Evolutionary conservation across 169 alveolate genomes (phyloP).

Genomic region (Babesia bigemina): DNA sequence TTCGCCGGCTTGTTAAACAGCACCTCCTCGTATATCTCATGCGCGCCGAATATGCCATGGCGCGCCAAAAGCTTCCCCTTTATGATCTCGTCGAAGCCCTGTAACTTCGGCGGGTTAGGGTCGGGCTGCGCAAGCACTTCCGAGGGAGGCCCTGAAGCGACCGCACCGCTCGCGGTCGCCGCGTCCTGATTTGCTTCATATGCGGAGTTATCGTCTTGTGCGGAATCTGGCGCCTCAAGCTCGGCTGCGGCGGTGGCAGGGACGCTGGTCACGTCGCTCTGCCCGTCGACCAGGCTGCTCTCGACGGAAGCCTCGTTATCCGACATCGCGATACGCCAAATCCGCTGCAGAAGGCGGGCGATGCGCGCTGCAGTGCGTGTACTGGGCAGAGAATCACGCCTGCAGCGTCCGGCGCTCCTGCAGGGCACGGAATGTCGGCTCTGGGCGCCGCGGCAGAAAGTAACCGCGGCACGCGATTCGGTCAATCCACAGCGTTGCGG

Average conservation of each 20-base stretch:
- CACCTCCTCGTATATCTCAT: conserved; percentile 50
- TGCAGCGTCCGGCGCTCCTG: no score
- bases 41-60: conserved; percentile 60
- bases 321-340: conserved; percentile 13
- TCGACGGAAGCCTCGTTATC: conserved; percentile 31
- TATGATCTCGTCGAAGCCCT: conserved; percentile 25
- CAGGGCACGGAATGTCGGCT: no score
- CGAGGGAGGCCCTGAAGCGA: neutral
- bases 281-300: conserved; percentile 33
- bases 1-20: conserved; percentile 43
- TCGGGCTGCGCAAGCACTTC: neutral
- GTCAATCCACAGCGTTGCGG: no score
- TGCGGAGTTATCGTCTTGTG: neutral
- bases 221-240: neutral
- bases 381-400: no score
- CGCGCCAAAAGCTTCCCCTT: conserved; percentile 62
- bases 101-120: neutral
- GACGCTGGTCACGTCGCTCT: conserved; percentile 22
- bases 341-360: neutral
- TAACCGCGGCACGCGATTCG: no score
- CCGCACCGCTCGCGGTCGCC: neutral
- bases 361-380: no score
- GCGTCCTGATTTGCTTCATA: neutral
- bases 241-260: neutral
- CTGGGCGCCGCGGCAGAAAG: no score